A percentile compares a stretch with the other conserved stretches of the same genome.
These are phyloP conservation scores for Thelonectria discophora DNA, from an alignment of 2,329 filamentous ascomycete genomes.

Conservation along the genomic window DNA sequence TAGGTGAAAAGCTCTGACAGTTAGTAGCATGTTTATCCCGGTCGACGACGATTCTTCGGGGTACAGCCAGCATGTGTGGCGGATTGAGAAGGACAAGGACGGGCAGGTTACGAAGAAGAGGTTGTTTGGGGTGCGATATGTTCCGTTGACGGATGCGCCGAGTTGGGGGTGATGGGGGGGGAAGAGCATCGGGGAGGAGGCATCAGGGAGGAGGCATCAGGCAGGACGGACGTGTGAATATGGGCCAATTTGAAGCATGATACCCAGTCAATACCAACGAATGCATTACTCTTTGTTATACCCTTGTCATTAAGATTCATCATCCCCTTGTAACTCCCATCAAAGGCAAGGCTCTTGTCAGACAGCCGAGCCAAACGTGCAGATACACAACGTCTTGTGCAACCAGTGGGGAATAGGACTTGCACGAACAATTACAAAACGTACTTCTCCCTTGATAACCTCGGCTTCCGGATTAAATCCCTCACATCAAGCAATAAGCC, in stretches of 20 bases:
- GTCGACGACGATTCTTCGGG: conserved; percentile 64
- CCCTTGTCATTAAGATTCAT: too few relatives aligned
- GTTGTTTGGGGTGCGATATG: conserved; percentile 78
- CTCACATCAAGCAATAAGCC: conserved; percentile 1
- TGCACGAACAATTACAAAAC: background rate
- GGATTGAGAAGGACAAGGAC: conserved; percentile 74
- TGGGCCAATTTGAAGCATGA: conserved; percentile 17
- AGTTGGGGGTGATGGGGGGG: conserved; percentile 18
- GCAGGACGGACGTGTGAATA: background rate
- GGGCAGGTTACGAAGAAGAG: conserved; percentile 69
- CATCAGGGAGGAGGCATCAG: background rate
- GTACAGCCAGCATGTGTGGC: conserved; percentile 73
- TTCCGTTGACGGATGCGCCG: conserved; percentile 78
- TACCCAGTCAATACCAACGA: conserved; percentile 4
- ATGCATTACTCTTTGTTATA: background rate
- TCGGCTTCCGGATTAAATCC: background rate
- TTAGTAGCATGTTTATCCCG: conserved; percentile 83
- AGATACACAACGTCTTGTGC: too few relatives aligned
- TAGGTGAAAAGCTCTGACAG: too few relatives aligned
- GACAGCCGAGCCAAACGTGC: too few relatives aligned
- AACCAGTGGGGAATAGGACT: background rate
- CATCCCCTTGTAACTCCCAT: too few relatives aligned
- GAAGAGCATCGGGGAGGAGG: background rate
- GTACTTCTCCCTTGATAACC: background rate
- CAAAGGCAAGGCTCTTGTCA: too few relatives aligned